Evolutionary conservation across 257 asterid genomes (phyloP).

Genomic region (Nicotiana undulata): DNA sequence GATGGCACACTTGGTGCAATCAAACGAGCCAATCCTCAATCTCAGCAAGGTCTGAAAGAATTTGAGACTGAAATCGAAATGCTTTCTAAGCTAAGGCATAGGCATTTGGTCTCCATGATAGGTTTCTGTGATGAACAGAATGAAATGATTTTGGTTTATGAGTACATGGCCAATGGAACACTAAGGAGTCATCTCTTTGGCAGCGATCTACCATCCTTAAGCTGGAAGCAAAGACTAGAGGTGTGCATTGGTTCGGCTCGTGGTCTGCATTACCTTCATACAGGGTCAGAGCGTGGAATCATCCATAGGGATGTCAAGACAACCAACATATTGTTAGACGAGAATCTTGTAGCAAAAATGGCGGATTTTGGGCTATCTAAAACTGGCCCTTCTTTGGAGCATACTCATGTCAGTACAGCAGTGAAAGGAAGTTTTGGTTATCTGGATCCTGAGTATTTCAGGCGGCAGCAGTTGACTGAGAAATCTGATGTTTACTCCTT

Average conservation of each 20-base stretch:
- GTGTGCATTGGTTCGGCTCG: conserved; percentile 77
- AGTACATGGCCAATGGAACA: conserved; percentile 82
- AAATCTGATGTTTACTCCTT: conserved; percentile 86
- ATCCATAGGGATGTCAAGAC: conserved; percentile 88
- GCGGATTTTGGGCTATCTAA: conserved; percentile 88
- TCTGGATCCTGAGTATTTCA: conserved; percentile 78
- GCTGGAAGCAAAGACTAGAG: conserved; percentile 76
- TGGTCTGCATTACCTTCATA: conserved; percentile 82
- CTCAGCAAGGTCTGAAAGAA: conserved; percentile 76
- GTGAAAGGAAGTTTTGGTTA: conserved; percentile 90
- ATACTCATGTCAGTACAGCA: conserved; percentile 88
- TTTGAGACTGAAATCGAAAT: conserved; percentile 82
- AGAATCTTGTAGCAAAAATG: conserved; percentile 67
- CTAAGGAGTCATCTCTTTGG: conserved; percentile 76
- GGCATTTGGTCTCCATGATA: conserved; percentile 75
- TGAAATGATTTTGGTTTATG: conserved; percentile 90
- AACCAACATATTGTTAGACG: conserved; percentile 72
- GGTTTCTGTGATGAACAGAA: conserved; percentile 83
- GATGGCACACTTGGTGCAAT: conserved; percentile 55
- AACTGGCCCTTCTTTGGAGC: conserved; percentile 73
- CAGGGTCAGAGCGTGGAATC: conserved; percentile 76
- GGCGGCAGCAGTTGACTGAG: conserved; percentile 79
- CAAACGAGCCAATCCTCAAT: conserved; percentile 77
- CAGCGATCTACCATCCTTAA: conserved; percentile 47
- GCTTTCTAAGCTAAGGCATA: conserved; percentile 72